Conservation (phyloP, 2,329 filamentous ascomycete genomes). For the Parastagonospora avenae region DNA sequence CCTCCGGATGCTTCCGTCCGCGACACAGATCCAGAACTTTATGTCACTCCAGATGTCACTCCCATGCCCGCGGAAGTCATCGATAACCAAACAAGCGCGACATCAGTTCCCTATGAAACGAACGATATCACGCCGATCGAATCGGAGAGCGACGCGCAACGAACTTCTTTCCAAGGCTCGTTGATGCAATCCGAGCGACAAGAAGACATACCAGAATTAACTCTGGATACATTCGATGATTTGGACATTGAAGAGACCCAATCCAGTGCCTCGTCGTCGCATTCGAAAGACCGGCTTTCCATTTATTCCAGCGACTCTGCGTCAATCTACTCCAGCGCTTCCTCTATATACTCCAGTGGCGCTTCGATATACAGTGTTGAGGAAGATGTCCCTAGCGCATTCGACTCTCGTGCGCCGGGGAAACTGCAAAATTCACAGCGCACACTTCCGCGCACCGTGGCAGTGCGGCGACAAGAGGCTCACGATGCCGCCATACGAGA, state of each 20-base stretch:
- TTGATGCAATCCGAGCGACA: not conserved
- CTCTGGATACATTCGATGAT: constrained; percentile 1
- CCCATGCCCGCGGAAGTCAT: no score
- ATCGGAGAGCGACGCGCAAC: not conserved
- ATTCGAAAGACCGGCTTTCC: constrained; percentile 6
- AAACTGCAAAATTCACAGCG: constrained; percentile 5
- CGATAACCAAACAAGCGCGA: no score
- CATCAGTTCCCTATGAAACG: no score
- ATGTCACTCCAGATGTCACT: no score
- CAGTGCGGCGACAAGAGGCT: constrained; percentile 2
- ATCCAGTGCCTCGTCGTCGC: constrained; percentile 8
- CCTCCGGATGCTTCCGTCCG: no score
- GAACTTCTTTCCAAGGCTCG: not conserved
- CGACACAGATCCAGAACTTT: no score
- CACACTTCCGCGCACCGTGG: not conserved
- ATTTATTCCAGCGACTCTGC: constrained; percentile 7
- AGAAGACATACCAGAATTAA: not conserved
- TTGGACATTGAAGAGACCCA: constrained; percentile 5
- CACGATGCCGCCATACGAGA: constrained; percentile 3
- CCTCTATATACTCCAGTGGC: constrained; percentile 9
- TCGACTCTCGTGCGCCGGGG: not conserved
- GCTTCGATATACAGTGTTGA: constrained; percentile 11
- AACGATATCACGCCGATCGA: no score
- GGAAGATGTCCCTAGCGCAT: not conserved
- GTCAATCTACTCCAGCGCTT: constrained; percentile 12